Percentiles rank a stretch among this genome's conserved stretches.
Evolutionary conservation across 768 basidiomycete species (phyloP).

Genomic region (Tricholoma furcatifolium): DNA sequence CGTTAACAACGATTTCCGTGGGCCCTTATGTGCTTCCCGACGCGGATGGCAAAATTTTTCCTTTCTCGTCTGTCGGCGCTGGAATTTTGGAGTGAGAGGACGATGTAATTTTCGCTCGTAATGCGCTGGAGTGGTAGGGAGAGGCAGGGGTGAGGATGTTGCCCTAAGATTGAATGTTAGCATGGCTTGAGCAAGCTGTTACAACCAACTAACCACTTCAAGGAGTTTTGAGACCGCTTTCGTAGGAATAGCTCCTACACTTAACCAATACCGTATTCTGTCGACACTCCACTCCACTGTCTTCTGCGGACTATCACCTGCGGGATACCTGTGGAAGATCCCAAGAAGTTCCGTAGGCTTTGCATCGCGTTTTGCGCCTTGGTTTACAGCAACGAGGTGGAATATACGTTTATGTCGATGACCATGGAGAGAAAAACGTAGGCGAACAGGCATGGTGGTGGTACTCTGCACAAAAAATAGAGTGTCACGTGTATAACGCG

Average conservation of each 20-base stretch:
- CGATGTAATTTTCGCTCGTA: slow-evolving; percentile 6
- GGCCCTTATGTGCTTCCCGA: too few relatives aligned
- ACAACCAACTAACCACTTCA: slow-evolving; percentile 62
- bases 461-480: not conserved
- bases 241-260: slow-evolving; percentile 80
- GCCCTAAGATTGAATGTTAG: slow-evolving; percentile 41
- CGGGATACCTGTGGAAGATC: slow-evolving; percentile 72
- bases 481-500: slow-evolving; percentile 8
- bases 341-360: slow-evolving; percentile 88
- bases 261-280: slow-evolving; percentile 88
- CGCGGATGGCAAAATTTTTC: too few relatives aligned
- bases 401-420: slow-evolving; percentile 71
- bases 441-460: slow-evolving; percentile 72
- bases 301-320: slow-evolving; percentile 54
- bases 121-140: slow-evolving; percentile 47
- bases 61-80: not conserved
- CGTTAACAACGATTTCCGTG: too few relatives aligned
- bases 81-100: not conserved
- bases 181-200: not conserved
- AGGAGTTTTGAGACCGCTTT: slow-evolving; percentile 75
- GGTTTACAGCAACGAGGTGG: slow-evolving; percentile 83
- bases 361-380: slow-evolving; percentile 70
- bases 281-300: slow-evolving; percentile 88
- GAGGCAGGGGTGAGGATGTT: slow-evolving; percentile 58
- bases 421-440: slow-evolving; percentile 85